phyloP scores from a whole-genome alignment of 2,329 filamentous ascomycete species.

The Beauveria rudraprayagi region DNA sequence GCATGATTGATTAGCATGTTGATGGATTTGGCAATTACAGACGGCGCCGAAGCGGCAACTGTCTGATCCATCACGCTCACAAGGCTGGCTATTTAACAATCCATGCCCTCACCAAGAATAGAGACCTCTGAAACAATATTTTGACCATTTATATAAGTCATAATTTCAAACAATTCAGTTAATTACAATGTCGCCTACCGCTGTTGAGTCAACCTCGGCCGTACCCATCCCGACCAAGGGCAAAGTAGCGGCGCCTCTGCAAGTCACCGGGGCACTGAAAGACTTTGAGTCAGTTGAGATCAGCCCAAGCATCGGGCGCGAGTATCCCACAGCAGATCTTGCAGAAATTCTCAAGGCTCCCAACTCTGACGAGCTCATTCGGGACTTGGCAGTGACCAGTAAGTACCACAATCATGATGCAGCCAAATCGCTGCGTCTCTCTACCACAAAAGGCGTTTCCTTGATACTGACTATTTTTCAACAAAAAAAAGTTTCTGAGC shows the following conservation, averaged over 20 bases:
- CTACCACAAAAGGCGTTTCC: too few relatives aligned
- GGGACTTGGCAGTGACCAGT: conserved; percentile 62
- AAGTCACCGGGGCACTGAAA: conserved; percentile 43
- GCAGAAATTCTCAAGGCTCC: conserved; percentile 52
- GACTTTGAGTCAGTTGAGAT: conserved; percentile 47
- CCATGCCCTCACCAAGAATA: neutral
- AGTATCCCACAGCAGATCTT: conserved; percentile 51
- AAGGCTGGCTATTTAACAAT: neutral
- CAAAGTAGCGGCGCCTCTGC: conserved; percentile 29
- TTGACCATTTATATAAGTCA: neutral
- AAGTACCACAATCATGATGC: conserved; percentile 15
- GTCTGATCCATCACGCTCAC: neutral
- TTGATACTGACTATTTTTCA: too few relatives aligned
- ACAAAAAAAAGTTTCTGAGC: conserved; percentile 44
- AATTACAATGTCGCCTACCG: conserved; percentile 3
- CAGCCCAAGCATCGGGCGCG: conserved; percentile 54
- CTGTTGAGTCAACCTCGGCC: neutral
- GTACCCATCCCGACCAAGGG: conserved; percentile 8
- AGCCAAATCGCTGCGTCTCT: too few relatives aligned
- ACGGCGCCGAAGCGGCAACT: neutral
- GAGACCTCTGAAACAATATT: neutral
- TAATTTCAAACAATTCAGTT: neutral
- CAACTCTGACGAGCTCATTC: conserved; percentile 54
- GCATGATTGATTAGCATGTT: neutral
- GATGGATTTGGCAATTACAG: neutral